Evolutionary conservation across 2,329 filamentous ascomycete species (phyloP).

Genomic region (Aspergillus oerlinghausenensis): DNA sequence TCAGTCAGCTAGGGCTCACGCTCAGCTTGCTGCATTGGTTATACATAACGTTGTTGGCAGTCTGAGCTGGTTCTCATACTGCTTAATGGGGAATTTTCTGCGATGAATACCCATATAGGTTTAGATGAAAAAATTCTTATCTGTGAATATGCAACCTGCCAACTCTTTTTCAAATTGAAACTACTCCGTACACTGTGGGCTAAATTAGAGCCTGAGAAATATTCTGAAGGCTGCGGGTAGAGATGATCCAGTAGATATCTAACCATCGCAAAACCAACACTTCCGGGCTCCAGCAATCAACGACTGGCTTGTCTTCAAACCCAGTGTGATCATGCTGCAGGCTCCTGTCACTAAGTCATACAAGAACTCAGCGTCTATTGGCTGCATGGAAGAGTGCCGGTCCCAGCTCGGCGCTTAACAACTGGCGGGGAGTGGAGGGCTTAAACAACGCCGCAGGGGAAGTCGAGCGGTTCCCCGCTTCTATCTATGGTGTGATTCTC

Average conservation of each 20-base stretch:
- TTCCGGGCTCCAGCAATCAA: too few species aligned
- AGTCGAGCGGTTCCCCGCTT: neutral
- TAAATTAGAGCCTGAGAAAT: too few species aligned
- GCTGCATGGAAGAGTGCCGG: neutral
- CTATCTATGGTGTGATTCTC: neutral
- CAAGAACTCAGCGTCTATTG: conserved; percentile 1
- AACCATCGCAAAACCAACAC: too few species aligned
- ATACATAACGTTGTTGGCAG: conserved; percentile 5
- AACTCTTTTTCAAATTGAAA: too few species aligned
- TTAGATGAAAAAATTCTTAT: too few species aligned
- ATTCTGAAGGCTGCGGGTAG: too few species aligned
- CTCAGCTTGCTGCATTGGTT: conserved; percentile 4
- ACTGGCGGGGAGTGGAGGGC: conserved; percentile 5
- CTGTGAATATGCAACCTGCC: too few species aligned
- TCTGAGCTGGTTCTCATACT: conserved; percentile 10
- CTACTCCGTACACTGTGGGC: too few species aligned
- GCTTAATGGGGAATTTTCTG: neutral
- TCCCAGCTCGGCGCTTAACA: conserved; percentile 10
- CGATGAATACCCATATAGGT: too few species aligned
- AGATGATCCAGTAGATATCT: too few species aligned
- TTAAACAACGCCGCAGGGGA: neutral
- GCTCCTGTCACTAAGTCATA: neutral
- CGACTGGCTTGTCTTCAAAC: too few species aligned
- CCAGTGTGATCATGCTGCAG: too few species aligned
- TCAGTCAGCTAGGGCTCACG: conserved; percentile 11